Evolutionary conservation across 306 rosid genomes (phyloP).

Genomic region (Alnus glutinosa): DNA sequence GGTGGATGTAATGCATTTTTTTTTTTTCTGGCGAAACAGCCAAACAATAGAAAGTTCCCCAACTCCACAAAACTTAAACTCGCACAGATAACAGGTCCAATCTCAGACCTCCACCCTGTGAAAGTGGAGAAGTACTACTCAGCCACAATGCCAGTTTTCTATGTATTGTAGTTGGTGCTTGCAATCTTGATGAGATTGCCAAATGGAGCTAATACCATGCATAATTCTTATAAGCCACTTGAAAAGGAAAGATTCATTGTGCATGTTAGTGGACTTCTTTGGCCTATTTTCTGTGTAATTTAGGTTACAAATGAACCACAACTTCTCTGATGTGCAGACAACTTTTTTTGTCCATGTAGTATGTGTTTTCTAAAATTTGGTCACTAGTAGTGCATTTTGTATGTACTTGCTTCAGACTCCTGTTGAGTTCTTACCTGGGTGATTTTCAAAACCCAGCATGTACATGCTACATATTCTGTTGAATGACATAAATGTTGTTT

Average conservation of each 20-base stretch:
- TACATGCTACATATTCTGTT: not conserved
- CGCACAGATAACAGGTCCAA: not conserved
- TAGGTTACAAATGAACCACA: not conserved
- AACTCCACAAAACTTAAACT: not conserved
- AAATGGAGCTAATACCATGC: not conserved
- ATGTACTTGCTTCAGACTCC: not conserved
- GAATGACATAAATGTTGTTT: not conserved
- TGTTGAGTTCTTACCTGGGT: not conserved
- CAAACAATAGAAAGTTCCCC: not conserved
- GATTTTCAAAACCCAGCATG: not conserved
- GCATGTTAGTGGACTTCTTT: not conserved
- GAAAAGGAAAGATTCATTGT: not conserved
- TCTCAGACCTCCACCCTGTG: not conserved
- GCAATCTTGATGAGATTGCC: not conserved
- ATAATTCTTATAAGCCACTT: not conserved
- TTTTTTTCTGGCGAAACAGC: not conserved
- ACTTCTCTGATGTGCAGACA: not conserved
- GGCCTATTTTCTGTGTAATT: not conserved
- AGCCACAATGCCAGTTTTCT: not conserved
- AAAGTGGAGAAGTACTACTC: constrained; percentile 5
- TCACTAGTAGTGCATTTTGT: not conserved
- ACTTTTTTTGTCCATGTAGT: not conserved
- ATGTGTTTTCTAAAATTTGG: not conserved
- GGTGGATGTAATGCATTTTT: not conserved
- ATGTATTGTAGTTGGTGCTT: not conserved